Percentiles rank a stretch among this genome's conserved stretches.
phyloP scores from a whole-genome alignment of 495 filamentous ascomycete species.

The Penicillium samsonianum region DNA sequence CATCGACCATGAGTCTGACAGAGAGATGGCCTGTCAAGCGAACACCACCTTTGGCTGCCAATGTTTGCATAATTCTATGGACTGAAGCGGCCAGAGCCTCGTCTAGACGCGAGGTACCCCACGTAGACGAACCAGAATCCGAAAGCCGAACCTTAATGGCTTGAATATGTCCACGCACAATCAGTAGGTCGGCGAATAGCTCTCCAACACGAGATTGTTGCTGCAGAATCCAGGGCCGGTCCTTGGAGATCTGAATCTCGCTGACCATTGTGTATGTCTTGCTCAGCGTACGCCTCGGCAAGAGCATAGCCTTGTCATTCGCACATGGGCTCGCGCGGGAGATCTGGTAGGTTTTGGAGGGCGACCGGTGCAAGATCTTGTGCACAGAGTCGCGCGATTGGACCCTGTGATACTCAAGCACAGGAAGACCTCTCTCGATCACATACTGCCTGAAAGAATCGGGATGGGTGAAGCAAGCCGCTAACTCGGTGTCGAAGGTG shows the following conservation, averaged over 20 bases:
- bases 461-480: conserved; percentile 56
- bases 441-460: conserved; percentile 59
- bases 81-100: conserved; percentile 58
- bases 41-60: conserved; percentile 49
- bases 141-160: conserved; percentile 63
- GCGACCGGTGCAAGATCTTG: conserved; percentile 54
- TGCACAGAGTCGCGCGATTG: conserved; percentile 57
- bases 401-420: conserved; percentile 61
- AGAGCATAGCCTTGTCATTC: conserved; percentile 48
- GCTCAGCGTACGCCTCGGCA: conserved; percentile 55
- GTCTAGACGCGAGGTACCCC: conserved; percentile 54
- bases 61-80: conserved; percentile 58
- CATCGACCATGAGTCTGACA: conserved; percentile 64
- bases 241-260: conserved; percentile 54
- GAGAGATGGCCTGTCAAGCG: conserved; percentile 68
- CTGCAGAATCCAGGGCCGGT: conserved; percentile 67
- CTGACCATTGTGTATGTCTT: conserved; percentile 58
- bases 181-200: conserved; percentile 68
- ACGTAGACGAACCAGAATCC: conserved; percentile 40
- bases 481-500: conserved; percentile 52
- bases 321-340: conserved; percentile 58
- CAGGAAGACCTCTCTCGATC: conserved; percentile 49
- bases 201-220: conserved; percentile 64
- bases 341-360: conserved; percentile 58
- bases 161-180: conserved; percentile 59